Evolutionary conservation across 2,329 filamentous ascomycete species (phyloP), one percentile per base, ranked within the genome.

Genomic region (Ophiostoma ips): DNA sequence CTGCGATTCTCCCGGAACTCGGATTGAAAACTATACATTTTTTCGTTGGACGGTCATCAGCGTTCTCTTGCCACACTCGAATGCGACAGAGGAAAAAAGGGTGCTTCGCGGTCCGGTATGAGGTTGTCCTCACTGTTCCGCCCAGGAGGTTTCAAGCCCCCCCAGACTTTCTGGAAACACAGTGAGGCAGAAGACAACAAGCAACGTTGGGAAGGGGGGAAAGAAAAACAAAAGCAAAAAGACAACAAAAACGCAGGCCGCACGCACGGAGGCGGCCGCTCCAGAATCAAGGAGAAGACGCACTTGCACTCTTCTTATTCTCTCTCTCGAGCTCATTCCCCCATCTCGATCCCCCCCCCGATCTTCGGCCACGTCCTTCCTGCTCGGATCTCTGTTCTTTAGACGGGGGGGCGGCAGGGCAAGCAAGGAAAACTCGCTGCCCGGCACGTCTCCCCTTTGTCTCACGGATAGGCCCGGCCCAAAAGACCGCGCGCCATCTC

Each of bases 21-120:
- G 55, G 64, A 65, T 66, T 66, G 64, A 66, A 66, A 66, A 66
- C 64, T 66, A 66, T 54, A 53, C 44, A 48, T 28, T 28, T 8
- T 28, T 28, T 4, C 8, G 24, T 50, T 50, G 52, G 54, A 46
- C 53, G 53, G 52, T 63, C 60, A 62, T 53, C 6, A 55, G 59
- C 57, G 2, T 5, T 8, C 24, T 36, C 24, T n/a, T n/a, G 16
- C 37, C 35, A 16, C 24, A 19, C 46, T 3, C 11, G n/a, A 1
- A 15, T 11, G 24, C n/a, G 24, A 33, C 15, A n/a, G 16, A 35
- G 43, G 24, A 41, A 28, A 33, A 5, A 44, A 40, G 5, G 2
- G 28, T 5, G 37, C 47, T 33, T 50, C 48, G 5, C 13, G 6
- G 21, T 50, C 48, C 33, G 21, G 21, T 11, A n/a, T n/a, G 30